These are phyloP conservation scores for Mucor plumbeus DNA, from an alignment of 371 early-diverging fungal species.

Conservation along the genomic window DNA sequence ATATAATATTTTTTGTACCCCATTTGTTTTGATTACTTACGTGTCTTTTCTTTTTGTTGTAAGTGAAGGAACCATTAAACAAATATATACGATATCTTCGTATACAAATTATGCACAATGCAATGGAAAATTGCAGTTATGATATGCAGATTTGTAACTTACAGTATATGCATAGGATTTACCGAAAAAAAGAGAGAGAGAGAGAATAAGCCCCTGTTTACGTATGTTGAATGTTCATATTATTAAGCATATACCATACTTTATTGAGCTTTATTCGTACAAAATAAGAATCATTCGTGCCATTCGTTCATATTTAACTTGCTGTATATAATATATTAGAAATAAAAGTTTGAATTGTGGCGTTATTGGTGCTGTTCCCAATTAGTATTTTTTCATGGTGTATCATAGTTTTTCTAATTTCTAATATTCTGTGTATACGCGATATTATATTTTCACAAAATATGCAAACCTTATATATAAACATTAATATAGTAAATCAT, in stretches of 20 bases:
- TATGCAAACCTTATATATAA: too few species aligned
- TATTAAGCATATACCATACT: background rate
- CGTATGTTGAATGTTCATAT: background rate
- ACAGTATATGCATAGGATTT: background rate
- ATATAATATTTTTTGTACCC: too few species aligned
- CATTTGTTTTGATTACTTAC: too few species aligned
- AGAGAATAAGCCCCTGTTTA: background rate
- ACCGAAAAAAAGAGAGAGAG: too few species aligned
- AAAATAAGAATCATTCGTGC: background rate
- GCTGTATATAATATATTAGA: background rate
- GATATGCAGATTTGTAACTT: background rate
- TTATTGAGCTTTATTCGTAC: background rate
- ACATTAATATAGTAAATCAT: too few species aligned
- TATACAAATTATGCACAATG: background rate
- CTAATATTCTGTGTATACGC: too few species aligned
- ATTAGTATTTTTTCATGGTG: background rate
- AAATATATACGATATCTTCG: too few species aligned
- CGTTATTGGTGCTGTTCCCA: background rate
- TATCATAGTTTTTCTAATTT: too few species aligned
- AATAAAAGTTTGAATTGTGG: background rate
- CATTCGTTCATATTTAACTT: background rate
- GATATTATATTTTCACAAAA: too few species aligned
- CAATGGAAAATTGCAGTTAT: background rate
- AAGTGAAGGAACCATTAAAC: background rate
- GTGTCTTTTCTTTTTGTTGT: too few species aligned